These are phyloP conservation scores for Fusarium nanum DNA, from an alignment of 2,329 filamentous ascomycete genomes.

Conservation along the genomic window DNA sequence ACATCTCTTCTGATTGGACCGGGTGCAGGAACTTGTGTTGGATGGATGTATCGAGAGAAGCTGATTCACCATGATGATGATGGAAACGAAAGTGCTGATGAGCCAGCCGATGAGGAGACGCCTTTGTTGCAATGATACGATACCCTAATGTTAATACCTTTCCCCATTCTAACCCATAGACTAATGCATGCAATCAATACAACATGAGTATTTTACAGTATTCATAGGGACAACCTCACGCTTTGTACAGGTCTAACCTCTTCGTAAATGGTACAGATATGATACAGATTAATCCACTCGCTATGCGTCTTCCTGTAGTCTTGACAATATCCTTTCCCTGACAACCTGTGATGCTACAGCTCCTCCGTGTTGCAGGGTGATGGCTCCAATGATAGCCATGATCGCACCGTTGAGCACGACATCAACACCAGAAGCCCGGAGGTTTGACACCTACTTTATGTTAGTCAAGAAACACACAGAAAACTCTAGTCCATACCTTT, in stretches of 20 bases:
- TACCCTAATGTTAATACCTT: conserved; percentile 1
- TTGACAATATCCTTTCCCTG: conserved; percentile 76
- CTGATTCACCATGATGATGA: conserved; percentile 46
- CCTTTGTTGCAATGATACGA: conserved; percentile 48
- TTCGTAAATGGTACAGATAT: conserved; percentile 48
- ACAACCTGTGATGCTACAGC: conserved; percentile 80
- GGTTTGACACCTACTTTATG: conserved; percentile 66
- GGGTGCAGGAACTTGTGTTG: conserved; percentile 53
- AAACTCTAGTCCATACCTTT: conserved; percentile 66
- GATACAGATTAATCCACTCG: conserved; percentile 45
- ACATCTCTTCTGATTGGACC: conserved; percentile 52
- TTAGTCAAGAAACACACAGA: background rate
- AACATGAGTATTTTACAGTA: conserved; percentile 32
- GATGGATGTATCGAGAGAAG: conserved; percentile 56
- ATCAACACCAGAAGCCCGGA: conserved; percentile 78
- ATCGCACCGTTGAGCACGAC: conserved; percentile 81
- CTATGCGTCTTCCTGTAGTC: conserved; percentile 42
- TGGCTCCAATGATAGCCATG: conserved; percentile 87
- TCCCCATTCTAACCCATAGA: conserved; percentile 24
- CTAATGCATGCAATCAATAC: conserved; percentile 32
- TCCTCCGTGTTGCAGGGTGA: conserved; percentile 89
- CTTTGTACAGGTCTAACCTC: conserved; percentile 46
- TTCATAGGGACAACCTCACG: conserved; percentile 32
- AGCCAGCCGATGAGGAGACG: conserved; percentile 49
- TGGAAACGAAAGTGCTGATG: conserved; percentile 24